phyloP scores from a whole-genome alignment of 768 basidiomycete genomes.

The Trametes cingulata region DNA sequence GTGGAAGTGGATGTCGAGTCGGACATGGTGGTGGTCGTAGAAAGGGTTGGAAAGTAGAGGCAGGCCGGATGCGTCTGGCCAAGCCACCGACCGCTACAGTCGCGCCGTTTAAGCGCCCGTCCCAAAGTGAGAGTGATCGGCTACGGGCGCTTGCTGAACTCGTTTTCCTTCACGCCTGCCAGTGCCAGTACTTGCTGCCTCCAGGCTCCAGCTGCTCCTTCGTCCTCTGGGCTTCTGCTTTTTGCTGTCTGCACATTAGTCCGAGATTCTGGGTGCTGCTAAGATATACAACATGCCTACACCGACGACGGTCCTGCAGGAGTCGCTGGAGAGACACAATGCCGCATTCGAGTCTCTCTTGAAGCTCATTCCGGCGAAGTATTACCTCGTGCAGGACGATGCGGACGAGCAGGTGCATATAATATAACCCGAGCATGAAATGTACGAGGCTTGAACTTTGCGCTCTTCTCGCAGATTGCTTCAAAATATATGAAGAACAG shows the following conservation, averaged over 20 bases:
- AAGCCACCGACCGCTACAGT: background rate
- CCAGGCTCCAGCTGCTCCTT: background rate
- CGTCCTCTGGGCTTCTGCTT: background rate
- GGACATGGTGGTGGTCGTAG: constrained; percentile 26
- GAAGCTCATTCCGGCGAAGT: constrained; percentile 85
- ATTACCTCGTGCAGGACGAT: constrained; percentile 74
- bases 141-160: constrained; percentile 3
- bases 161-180: constrained; percentile 12
- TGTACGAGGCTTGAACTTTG: background rate
- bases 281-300: constrained; percentile 46
- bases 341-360: constrained; percentile 81
- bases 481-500: constrained; percentile 85
- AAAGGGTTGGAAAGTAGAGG: background rate
- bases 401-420: constrained; percentile 57
- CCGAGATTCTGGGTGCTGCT: background rate
- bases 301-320: constrained; percentile 45
- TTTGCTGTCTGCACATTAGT: background rate
- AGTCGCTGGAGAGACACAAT: constrained; percentile 82
- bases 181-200: no score
- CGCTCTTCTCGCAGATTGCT: constrained; percentile 38
- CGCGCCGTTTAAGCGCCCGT: background rate
- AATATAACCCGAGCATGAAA: background rate
- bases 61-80: background rate
- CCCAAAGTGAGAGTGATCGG: background rate
- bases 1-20: background rate